Evolutionary conservation across 169 alveolate genomes (phyloP), one percentile per base, ranked within the genome.

Genomic region (Plasmodium chabaudi): DNA sequence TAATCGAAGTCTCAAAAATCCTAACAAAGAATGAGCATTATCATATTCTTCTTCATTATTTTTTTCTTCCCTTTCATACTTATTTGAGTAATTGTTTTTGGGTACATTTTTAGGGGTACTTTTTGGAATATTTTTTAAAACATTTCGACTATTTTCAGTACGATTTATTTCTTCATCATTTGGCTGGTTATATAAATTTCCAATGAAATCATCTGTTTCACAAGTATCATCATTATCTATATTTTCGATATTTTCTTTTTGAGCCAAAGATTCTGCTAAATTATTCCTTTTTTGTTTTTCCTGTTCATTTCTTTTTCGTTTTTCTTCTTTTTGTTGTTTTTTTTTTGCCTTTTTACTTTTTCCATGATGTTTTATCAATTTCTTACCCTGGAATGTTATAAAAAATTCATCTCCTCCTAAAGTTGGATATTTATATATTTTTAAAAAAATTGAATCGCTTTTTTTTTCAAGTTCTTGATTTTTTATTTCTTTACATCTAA

Each of bases 401-500:
- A 94, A 94, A 69, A 67, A 94, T 84, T 94, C 96, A 13, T 77
- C 75, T n/a, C 96, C 96, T 47, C 95, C 96, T 51, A 88, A 72
- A 57, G 93, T 87, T 56, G 70, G 91, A 72, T 93, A 92, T 46
- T 94, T 92, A 70, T 86, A 79, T 23, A 88, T 84, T 55, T 88
- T 68, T 72, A 88, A 72, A 64, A 88, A 87, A 86, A 70, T 87
- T 15, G 94, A 89, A 9, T 69, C 88, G 39, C 53, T 49, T 10
- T 51, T 61, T 61, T 71, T 73, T 72, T 88, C 94, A 47, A 87
- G 65, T 57, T 87, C 90, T 39, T 89, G 88, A 42, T 88, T 96
- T 91, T 95, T 96, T 13, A 95, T 96, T 88, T 97, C 99, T 17
- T 98, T 96, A 74, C 99, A 97, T 25, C 99, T 94, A 44, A 96